Evolutionary conservation across 257 asterid species (phyloP).

Genomic region (Coffea eugenioides): DNA sequence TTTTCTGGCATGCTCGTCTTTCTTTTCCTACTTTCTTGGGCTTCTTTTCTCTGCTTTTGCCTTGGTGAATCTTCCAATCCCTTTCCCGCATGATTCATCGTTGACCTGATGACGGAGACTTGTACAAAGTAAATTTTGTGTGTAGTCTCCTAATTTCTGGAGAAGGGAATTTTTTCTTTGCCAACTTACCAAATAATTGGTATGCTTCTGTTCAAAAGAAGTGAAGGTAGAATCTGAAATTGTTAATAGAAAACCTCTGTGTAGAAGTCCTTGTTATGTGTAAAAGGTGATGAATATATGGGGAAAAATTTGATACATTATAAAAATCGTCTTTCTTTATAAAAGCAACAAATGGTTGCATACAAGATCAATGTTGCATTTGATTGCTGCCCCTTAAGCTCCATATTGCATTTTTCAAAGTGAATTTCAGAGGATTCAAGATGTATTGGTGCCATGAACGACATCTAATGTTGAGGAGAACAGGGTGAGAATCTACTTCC

Average conservation of each 20-base stretch:
- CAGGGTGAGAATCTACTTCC: too few relatives aligned
- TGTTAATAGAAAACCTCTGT: slow-evolving; percentile 7
- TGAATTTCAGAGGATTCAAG: too few relatives aligned
- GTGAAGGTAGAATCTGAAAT: slow-evolving; percentile 1
- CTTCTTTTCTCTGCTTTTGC: not conserved
- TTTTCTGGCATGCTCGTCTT: slow-evolving; percentile 11
- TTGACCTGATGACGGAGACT: not conserved
- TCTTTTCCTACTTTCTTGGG: not conserved
- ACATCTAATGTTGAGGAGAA: too few relatives aligned
- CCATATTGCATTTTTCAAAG: too few relatives aligned
- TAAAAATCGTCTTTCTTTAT: not conserved
- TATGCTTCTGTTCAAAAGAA: not conserved
- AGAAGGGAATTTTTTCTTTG: slow-evolving; percentile 16
- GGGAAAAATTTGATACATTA: not conserved
- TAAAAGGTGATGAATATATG: not conserved
- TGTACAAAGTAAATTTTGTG: slow-evolving; percentile 19
- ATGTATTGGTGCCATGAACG: too few relatives aligned
- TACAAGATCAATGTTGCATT: too few relatives aligned
- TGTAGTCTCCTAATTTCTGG: slow-evolving; percentile 16
- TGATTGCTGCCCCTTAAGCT: too few relatives aligned
- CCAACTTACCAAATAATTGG: slow-evolving; percentile 11
- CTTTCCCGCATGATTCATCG: not conserved
- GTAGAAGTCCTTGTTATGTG: slow-evolving; percentile 6
- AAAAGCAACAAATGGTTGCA: not conserved
- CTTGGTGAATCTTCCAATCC: not conserved